Conservation (phyloP, 768 basidiomycete genomes). For the Termitomyces sp. region DNA sequence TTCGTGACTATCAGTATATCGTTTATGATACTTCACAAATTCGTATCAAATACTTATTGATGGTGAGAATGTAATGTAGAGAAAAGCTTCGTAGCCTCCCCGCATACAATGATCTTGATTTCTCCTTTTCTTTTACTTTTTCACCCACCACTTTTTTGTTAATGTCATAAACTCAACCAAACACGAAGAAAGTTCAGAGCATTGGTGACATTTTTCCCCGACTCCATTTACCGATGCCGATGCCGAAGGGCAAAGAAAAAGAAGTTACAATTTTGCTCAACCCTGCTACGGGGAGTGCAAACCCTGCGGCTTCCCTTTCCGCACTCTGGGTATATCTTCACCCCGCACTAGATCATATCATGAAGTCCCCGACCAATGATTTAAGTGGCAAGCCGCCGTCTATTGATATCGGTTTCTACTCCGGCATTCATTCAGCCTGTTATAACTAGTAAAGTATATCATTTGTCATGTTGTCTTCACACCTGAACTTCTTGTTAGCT, state of each 20-base stretch:
- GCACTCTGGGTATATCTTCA: slow-evolving; percentile 72
- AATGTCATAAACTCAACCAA: background rate
- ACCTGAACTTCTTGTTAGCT: slow-evolving; percentile 27
- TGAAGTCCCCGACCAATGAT: slow-evolving; percentile 62
- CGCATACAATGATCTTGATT: no score
- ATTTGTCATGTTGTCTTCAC: slow-evolving; percentile 11
- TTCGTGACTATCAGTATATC: slow-evolving; percentile 43
- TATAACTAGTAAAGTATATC: slow-evolving; percentile 65
- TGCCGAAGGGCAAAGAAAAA: slow-evolving; percentile 28
- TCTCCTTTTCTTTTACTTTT: background rate
- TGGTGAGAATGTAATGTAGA: slow-evolving; percentile 41
- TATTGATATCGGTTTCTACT: slow-evolving; percentile 67
- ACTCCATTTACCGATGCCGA: background rate
- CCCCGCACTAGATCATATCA: slow-evolving; percentile 73
- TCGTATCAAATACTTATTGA: slow-evolving; percentile 50
- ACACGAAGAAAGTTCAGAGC: background rate
- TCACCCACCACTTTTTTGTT: background rate
- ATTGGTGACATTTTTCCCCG: background rate
- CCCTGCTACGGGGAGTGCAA: slow-evolving; percentile 59
- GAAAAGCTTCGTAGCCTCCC: background rate
- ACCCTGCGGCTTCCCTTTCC: slow-evolving; percentile 68
- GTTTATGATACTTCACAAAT: slow-evolving; percentile 57
- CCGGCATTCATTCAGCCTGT: slow-evolving; percentile 76
- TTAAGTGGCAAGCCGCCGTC: slow-evolving; percentile 56
- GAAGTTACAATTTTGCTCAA: slow-evolving; percentile 33